phyloP scores from a whole-genome alignment of 768 basidiomycete species.

The Rhizopogon vesiculosus region DNA sequence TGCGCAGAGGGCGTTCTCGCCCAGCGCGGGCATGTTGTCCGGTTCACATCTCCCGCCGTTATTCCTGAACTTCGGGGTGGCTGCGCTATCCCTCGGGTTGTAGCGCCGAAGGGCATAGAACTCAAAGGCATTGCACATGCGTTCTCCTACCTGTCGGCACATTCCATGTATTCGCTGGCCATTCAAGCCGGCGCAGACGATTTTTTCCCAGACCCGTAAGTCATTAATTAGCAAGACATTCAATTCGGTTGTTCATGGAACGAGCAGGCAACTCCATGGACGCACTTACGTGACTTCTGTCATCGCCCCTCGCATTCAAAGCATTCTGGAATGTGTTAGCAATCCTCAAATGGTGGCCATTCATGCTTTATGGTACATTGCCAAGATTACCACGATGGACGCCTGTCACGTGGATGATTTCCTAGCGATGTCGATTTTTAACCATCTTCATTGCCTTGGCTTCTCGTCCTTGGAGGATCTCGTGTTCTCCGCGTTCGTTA shows the following conservation, averaged over 20 bases:
- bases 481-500: conserved; percentile 29
- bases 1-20: conserved; percentile 15
- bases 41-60: neutral
- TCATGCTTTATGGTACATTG: conserved; percentile 30
- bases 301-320: conserved; percentile 15
- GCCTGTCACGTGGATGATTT: conserved; percentile 16
- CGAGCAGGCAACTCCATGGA: conserved; percentile 13
- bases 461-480: conserved; percentile 25
- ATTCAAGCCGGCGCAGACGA: conserved; percentile 3
- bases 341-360: conserved; percentile 24
- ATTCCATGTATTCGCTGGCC: conserved; percentile 2
- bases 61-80: neutral
- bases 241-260: neutral
- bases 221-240: neutral
- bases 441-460: conserved; percentile 24
- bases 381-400: conserved; percentile 16
- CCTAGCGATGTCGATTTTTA: conserved; percentile 23
- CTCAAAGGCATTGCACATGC: neutral
- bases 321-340: conserved; percentile 13
- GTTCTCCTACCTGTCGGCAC: neutral
- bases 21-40: conserved; percentile 11
- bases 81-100: neutral
- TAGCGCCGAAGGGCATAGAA: neutral
- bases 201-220: conserved; percentile 3
- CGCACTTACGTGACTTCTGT: conserved; percentile 4